Evolutionary conservation across 2,329 filamentous ascomycete species (phyloP).

Genomic region (Colletotrichum sp.): DNA sequence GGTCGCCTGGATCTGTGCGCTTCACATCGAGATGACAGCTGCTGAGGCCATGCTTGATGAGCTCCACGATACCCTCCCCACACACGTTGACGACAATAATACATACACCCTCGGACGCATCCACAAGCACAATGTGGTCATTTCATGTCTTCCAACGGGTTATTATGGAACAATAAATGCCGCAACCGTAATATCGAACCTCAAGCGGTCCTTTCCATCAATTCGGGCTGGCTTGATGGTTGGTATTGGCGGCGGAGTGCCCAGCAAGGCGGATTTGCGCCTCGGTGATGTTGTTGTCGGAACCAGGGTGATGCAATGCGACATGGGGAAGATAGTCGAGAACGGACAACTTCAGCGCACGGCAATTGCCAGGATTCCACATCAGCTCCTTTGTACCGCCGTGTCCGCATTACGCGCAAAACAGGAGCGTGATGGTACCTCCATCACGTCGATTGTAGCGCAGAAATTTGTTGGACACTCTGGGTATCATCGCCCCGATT

Average conservation of each 20-base stretch:
- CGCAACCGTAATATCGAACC: slow-evolving; percentile 3
- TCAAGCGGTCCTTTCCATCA: slow-evolving; percentile 17
- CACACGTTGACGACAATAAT: neutral
- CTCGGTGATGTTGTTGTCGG: slow-evolving; percentile 27
- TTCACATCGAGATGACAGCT: slow-evolving; percentile 20
- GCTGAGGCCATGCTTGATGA: slow-evolving; percentile 24
- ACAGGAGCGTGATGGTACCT: neutral
- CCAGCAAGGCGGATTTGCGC: slow-evolving; percentile 15
- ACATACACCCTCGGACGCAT: neutral
- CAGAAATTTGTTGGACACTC: neutral
- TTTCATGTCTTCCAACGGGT: neutral
- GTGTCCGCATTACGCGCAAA: slow-evolving; percentile 10
- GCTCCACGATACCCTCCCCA: neutral
- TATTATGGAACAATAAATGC: slow-evolving; percentile 2
- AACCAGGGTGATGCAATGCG: slow-evolving; percentile 23
- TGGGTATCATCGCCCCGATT: neutral
- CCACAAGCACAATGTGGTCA: neutral
- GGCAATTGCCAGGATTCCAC: neutral
- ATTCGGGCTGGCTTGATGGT: slow-evolving; percentile 25
- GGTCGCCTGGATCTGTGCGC: slow-evolving; percentile 26
- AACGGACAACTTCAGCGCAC: slow-evolving; percentile 13
- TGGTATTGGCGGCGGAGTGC: slow-evolving; percentile 32
- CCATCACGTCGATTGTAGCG: neutral
- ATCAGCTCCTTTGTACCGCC: neutral
- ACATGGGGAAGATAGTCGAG: slow-evolving; percentile 20